These are phyloP conservation scores for Torrubiella hemipterigena DNA, from an alignment of 2,329 filamentous ascomycete species.

Conservation along the genomic window DNA sequence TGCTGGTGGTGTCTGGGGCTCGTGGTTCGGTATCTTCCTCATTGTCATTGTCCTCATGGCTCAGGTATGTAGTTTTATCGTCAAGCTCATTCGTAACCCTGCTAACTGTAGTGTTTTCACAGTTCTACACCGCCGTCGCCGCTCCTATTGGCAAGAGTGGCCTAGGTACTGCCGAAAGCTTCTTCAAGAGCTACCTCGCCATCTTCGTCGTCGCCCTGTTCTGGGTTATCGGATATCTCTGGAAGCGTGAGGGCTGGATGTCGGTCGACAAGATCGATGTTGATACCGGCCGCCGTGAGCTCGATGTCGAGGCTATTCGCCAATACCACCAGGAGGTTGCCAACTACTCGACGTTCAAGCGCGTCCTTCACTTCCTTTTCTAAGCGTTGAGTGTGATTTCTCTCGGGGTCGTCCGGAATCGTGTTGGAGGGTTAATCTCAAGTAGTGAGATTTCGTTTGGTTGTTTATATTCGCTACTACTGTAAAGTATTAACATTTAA, in stretches of 20 bases:
- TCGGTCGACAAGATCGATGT: constrained; percentile 50
- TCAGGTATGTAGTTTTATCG: constrained; percentile 24
- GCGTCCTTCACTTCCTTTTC: constrained; percentile 18
- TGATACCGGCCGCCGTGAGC: constrained; percentile 50
- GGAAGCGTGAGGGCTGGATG: constrained; percentile 54
- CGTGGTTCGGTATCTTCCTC: constrained; percentile 47
- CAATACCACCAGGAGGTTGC: constrained; percentile 35
- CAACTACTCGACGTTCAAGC: constrained; percentile 35
- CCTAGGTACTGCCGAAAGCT: constrained; percentile 29
- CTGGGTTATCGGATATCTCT: constrained; percentile 44
- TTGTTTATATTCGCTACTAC: too few relatives aligned
- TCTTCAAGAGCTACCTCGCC: constrained; percentile 43
- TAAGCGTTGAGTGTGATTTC: constrained; percentile 12
- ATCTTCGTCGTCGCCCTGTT: constrained; percentile 40
- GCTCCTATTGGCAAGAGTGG: constrained; percentile 19
- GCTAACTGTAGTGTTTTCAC: constrained; percentile 1
- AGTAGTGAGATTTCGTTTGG: too few relatives aligned
- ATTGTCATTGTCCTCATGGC: constrained; percentile 41
- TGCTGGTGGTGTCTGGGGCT: constrained; percentile 47
- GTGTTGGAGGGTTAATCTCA: too few relatives aligned
- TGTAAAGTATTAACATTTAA: too few relatives aligned
- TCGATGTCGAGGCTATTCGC: constrained; percentile 52
- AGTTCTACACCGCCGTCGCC: constrained; percentile 38
- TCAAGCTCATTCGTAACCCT: too few relatives aligned
- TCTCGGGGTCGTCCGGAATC: too few relatives aligned